These are phyloP conservation scores for Cairneyella variabilis DNA, from an alignment of 495 filamentous ascomycete genomes.

Conservation along the genomic window DNA sequence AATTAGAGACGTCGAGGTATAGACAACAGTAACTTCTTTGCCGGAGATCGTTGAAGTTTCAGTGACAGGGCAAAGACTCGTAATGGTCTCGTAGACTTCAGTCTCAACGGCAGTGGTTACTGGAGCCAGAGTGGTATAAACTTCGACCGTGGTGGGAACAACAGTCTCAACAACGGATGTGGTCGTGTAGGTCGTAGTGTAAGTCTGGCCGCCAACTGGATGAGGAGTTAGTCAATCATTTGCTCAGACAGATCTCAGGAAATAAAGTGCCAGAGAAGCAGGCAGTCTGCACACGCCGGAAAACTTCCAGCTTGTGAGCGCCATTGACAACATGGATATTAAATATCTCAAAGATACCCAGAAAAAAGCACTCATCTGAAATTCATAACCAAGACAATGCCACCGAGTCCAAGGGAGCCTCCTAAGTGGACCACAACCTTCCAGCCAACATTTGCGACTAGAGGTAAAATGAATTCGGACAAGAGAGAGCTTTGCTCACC, in stretches of 20 bases:
- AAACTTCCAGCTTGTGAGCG: too few species aligned
- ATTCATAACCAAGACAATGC: too few species aligned
- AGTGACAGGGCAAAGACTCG: neutral
- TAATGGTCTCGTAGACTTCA: neutral
- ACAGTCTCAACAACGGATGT: slow-evolving; percentile 14
- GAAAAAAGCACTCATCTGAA: too few species aligned
- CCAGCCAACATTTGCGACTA: too few species aligned
- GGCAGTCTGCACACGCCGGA: too few species aligned
- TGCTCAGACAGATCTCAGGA: too few species aligned
- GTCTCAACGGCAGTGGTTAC: neutral
- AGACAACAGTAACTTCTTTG: neutral
- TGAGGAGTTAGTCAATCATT: too few species aligned
- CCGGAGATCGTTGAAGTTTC: neutral
- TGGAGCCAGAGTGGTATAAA: neutral
- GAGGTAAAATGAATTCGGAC: neutral
- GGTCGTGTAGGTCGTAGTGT: slow-evolving; percentile 16
- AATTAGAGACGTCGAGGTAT: neutral
- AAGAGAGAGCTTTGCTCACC: neutral
- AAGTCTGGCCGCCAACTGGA: slow-evolving; percentile 10
- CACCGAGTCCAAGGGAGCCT: too few species aligned
- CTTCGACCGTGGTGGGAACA: slow-evolving; percentile 12
- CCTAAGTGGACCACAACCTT: too few species aligned
- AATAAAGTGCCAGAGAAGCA: too few species aligned
- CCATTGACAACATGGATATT: too few species aligned
- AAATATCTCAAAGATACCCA: too few species aligned